These are phyloP conservation scores for Glaciozyma antarctica DNA, from an alignment of 768 basidiomycete genomes.

Conservation along the genomic window DNA sequence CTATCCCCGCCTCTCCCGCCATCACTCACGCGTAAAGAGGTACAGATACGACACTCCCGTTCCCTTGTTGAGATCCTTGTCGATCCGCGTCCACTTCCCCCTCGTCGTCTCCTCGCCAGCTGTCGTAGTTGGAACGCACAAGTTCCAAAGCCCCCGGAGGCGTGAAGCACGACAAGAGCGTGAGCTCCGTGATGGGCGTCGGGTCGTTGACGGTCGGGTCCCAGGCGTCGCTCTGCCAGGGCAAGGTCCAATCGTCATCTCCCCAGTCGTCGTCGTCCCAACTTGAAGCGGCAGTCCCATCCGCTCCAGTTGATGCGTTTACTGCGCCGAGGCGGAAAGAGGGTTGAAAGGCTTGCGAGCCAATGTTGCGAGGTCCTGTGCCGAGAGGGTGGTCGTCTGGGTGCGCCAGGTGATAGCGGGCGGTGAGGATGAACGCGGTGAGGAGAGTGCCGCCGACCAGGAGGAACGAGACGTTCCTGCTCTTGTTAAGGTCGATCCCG, in stretches of 20 bases:
- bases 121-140: not conserved
- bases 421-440: slow-evolving; percentile 18
- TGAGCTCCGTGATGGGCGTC: slow-evolving; percentile 24
- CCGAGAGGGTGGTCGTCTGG: slow-evolving; percentile 22
- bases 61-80: slow-evolving; percentile 64
- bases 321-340: slow-evolving; percentile 4
- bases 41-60: slow-evolving; percentile 54
- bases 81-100: slow-evolving; percentile 79
- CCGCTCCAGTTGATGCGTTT: not conserved
- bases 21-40: slow-evolving; percentile 34
- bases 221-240: not conserved
- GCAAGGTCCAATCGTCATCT: not conserved
- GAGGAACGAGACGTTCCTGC: not conserved
- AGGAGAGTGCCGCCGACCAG: not conserved
- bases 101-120: slow-evolving; percentile 34
- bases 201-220: slow-evolving; percentile 1
- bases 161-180: slow-evolving; percentile 28
- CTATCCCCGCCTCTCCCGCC: no score
- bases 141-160: slow-evolving; percentile 30
- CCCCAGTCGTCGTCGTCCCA: not conserved
- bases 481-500: no score
- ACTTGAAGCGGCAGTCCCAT: not conserved
- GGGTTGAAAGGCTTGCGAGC: slow-evolving; percentile 8
- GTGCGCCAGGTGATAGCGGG: slow-evolving; percentile 20
- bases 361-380: slow-evolving; percentile 3